phyloP scores from a whole-genome alignment of 139 green algal species.

The Chlamydomonas eustigma region DNA sequence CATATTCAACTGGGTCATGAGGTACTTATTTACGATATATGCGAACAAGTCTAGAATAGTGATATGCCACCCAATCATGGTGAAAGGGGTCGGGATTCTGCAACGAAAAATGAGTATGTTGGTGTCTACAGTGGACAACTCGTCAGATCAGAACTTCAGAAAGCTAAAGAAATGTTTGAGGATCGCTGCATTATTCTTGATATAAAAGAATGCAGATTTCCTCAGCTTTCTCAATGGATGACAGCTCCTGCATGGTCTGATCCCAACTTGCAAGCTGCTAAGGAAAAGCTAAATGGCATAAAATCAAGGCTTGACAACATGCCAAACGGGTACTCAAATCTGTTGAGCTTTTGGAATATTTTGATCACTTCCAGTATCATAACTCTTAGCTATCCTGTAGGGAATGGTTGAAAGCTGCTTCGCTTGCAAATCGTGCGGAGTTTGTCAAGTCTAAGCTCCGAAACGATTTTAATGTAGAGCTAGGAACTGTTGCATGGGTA shows the following conservation, averaged over 20 bases:
- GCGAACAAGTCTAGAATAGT: no score
- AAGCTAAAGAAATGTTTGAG: not conserved
- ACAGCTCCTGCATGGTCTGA: not conserved
- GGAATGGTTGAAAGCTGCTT: slow-evolving; percentile 26
- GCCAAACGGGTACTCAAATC: not conserved
- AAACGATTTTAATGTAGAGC: slow-evolving; percentile 22
- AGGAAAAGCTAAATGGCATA: not conserved
- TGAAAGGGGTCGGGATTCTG: no score
- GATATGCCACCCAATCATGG: no score
- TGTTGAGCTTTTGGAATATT: no score
- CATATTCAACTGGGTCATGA: no score
- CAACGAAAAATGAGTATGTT: no score
- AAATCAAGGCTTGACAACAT: slow-evolving; percentile 5
- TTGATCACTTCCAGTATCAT: no score
- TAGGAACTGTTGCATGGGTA: slow-evolving; percentile 38
- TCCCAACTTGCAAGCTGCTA: not conserved
- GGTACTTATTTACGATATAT: no score
- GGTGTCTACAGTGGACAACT: no score
- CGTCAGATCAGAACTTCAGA: not conserved
- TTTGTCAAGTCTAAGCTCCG: slow-evolving; percentile 15
- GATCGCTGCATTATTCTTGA: not conserved
- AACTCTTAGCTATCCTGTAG: slow-evolving; percentile 20
- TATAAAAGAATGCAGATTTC: not conserved
- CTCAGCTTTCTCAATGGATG: not conserved
- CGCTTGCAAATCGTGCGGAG: slow-evolving; percentile 23